Conservation (phyloP, 768 basidiomycete species). For the Sistotremastrum niveocremeum region DNA sequence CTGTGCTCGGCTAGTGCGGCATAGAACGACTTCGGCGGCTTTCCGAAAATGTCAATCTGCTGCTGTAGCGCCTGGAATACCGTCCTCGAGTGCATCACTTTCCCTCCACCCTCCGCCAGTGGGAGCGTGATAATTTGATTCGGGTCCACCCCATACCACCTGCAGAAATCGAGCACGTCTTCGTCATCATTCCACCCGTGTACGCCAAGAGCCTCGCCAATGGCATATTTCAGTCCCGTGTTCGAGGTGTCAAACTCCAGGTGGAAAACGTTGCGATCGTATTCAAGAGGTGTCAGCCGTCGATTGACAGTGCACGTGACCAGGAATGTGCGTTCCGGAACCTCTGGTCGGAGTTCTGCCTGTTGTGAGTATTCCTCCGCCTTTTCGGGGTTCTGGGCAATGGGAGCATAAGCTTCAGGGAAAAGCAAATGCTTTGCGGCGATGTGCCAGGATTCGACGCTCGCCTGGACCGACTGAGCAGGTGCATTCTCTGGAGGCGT, state of each 20-base stretch:
- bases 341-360: slow-evolving; percentile 71
- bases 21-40: slow-evolving; percentile 93
- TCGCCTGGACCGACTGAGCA: slow-evolving; percentile 49
- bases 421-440: slow-evolving; percentile 84
- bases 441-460: slow-evolving; percentile 64
- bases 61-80: slow-evolving; percentile 91
- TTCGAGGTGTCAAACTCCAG: slow-evolving; percentile 87
- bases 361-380: slow-evolving; percentile 39
- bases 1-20: slow-evolving; percentile 73
- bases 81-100: slow-evolving; percentile 80
- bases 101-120: slow-evolving; percentile 42
- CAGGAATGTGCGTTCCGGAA: slow-evolving; percentile 81
- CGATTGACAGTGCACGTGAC: slow-evolving; percentile 90
- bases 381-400: slow-evolving; percentile 18
- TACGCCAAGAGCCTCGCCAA: slow-evolving; percentile 93
- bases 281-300: slow-evolving; percentile 86
- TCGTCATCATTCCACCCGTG: slow-evolving; percentile 94
- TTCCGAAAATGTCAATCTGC: slow-evolving; percentile 91
- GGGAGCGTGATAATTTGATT: slow-evolving; percentile 72
- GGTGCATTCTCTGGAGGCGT: slow-evolving; percentile 43
- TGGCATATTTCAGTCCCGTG: slow-evolving; percentile 88
- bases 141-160: slow-evolving; percentile 83
- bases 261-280: slow-evolving; percentile 98
- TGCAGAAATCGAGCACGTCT: slow-evolving; percentile 82
- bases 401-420: slow-evolving; percentile 60